phyloP scores from a whole-genome alignment of 345 rosid genomes.

The Citrus reticulata region DNA sequence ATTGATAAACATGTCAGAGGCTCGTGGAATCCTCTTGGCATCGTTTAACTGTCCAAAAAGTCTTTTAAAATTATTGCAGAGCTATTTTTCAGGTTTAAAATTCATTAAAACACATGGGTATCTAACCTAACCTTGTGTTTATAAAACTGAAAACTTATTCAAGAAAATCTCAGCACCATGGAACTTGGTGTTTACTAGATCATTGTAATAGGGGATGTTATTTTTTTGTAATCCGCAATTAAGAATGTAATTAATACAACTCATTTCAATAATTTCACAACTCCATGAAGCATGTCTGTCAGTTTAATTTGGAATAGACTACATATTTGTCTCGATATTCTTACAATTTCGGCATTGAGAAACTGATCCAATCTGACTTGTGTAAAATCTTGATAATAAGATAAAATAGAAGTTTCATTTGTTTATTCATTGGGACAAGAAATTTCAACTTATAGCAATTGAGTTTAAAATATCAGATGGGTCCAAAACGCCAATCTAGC shows the following conservation, averaged over 20 bases:
- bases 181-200: constrained; percentile 16
- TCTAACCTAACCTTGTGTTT: constrained; percentile 27
- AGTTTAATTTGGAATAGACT: constrained; percentile 17
- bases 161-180: constrained; percentile 17
- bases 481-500: constrained; percentile 25
- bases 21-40: constrained; percentile 6
- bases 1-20: constrained; percentile 17
- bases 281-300: constrained; percentile 60
- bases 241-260: constrained; percentile 31
- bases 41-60: constrained; percentile 8
- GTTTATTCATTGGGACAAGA: constrained; percentile 31
- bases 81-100: constrained; percentile 16
- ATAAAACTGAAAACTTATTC: constrained; percentile 20
- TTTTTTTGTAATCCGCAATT: constrained; percentile 22
- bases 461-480: constrained; percentile 15
- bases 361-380: constrained; percentile 20
- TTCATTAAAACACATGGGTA: constrained; percentile 20
- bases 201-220: constrained; percentile 16
- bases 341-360: constrained; percentile 15
- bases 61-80: not conserved
- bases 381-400: constrained; percentile 33
- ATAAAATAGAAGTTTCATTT: constrained; percentile 60
- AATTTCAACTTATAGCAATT: constrained; percentile 11
- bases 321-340: constrained; percentile 5
- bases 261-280: constrained; percentile 26